These are phyloP conservation scores for Gynandropsis gynandra DNA, from an alignment of 345 rosid species.

Conservation along the genomic window DNA sequence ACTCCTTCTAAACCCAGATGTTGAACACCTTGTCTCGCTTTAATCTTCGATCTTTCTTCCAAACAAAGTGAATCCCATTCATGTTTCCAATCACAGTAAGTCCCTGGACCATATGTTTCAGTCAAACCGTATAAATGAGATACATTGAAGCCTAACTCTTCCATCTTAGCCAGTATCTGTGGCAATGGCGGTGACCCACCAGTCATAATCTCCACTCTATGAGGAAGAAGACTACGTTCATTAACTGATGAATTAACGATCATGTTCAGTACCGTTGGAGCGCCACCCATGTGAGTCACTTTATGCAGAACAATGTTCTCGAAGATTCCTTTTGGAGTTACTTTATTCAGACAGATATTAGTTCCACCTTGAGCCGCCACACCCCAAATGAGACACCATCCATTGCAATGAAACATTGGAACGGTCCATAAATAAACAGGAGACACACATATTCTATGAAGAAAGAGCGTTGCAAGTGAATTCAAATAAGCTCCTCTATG, in stretches of 20 bases:
- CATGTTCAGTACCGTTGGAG: conserved; percentile 54
- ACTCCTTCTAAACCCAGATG: conserved; percentile 51
- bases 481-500: conserved; percentile 73
- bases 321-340: conserved; percentile 43
- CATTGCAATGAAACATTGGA: conserved; percentile 88
- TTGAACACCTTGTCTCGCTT: conserved; percentile 51
- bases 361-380: conserved; percentile 82
- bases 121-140: conserved; percentile 62
- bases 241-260: conserved; percentile 37
- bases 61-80: conserved; percentile 51
- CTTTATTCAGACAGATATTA: conserved; percentile 53
- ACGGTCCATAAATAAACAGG: conserved; percentile 77
- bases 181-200: conserved; percentile 69
- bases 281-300: conserved; percentile 77
- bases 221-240: conserved; percentile 35
- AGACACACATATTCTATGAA: conserved; percentile 34
- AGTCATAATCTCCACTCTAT: conserved; percentile 38
- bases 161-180: conserved; percentile 40
- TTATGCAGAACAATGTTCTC: conserved; percentile 40
- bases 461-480: conserved; percentile 40
- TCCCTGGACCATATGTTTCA: conserved; percentile 59
- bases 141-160: conserved; percentile 48
- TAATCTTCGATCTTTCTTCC: conserved; percentile 32
- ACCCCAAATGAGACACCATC: conserved; percentile 79
- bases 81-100: conserved; percentile 47